Percentiles rank a stretch among this genome's conserved stretches.
Conservation (phyloP, 345 rosid genomes). For the Noccaea bulbosa region DNA sequence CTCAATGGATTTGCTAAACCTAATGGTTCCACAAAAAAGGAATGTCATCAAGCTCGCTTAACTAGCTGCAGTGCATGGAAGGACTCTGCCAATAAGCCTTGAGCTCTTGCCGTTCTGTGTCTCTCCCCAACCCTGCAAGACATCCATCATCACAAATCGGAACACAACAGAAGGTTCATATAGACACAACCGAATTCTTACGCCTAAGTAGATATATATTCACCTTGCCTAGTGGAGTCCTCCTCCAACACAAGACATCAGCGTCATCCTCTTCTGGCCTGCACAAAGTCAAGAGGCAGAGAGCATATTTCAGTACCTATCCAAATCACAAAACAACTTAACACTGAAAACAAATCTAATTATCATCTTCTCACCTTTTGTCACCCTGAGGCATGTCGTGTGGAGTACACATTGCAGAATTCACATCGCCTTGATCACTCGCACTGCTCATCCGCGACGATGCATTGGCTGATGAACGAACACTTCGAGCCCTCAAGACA, state of each 20-base stretch:
- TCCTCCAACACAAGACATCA: slow-evolving; percentile 70
- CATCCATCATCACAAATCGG: neutral
- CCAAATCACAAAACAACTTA: slow-evolving; percentile 1
- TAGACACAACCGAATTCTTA: neutral
- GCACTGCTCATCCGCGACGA: slow-evolving; percentile 39
- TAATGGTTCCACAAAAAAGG: slow-evolving; percentile 28
- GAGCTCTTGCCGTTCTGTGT: slow-evolving; percentile 48
- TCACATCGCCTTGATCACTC: slow-evolving; percentile 40
- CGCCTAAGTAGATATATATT: slow-evolving; percentile 4
- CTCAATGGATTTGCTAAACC: slow-evolving; percentile 14
- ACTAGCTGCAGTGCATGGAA: slow-evolving; percentile 52
- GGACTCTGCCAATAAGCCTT: slow-evolving; percentile 57
- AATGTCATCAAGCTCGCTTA: slow-evolving; percentile 27
- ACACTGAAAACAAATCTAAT: neutral
- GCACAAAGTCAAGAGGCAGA: slow-evolving; percentile 41
- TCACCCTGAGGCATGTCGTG: slow-evolving; percentile 33
- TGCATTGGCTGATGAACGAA: slow-evolving; percentile 39
- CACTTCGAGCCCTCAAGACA: slow-evolving; percentile 58
- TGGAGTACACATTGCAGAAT: slow-evolving; percentile 33
- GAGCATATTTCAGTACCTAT: slow-evolving; percentile 14
- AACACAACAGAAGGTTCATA: neutral
- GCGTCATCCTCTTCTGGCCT: slow-evolving; percentile 57
- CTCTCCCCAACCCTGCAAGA: slow-evolving; percentile 57
- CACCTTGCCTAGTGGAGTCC: slow-evolving; percentile 66
- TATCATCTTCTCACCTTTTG: slow-evolving; percentile 14